phyloP scores from a whole-genome alignment of 257 asterid species.

The Gentiana dahurica region DNA sequence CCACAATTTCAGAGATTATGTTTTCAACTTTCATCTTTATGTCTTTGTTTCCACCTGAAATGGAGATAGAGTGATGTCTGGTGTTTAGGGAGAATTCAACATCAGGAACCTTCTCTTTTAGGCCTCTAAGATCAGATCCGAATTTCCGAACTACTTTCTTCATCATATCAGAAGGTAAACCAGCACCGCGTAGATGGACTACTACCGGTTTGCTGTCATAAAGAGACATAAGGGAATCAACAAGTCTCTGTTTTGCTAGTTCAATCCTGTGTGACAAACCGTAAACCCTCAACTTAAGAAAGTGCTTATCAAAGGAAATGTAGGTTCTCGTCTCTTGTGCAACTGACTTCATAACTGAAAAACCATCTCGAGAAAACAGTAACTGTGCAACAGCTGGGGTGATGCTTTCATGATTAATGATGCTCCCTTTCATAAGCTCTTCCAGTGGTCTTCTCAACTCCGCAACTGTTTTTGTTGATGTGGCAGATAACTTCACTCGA shows the following conservation, averaged over 20 bases:
- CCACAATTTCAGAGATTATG: conserved; percentile 37
- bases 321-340: conserved; percentile 51
- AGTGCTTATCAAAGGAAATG: conserved; percentile 58
- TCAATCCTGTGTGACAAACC: conserved; percentile 47
- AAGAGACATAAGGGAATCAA: conserved; percentile 38
- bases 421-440: conserved; percentile 63
- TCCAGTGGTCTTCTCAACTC: conserved; percentile 66
- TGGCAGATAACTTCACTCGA: conserved; percentile 71
- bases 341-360: conserved; percentile 41
- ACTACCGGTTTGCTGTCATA: conserved; percentile 59
- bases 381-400: conserved; percentile 57
- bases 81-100: conserved; percentile 48
- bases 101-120: conserved; percentile 57
- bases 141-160: conserved; percentile 69
- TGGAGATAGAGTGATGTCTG: conserved; percentile 48
- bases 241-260: conserved; percentile 38
- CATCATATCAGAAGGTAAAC: conserved; percentile 78
- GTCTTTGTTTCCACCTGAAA: conserved; percentile 42
- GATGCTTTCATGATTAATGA: conserved; percentile 40
- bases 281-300: conserved; percentile 43
- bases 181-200: conserved; percentile 54
- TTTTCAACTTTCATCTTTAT: conserved; percentile 55
- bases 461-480: conserved; percentile 64
- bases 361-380: conserved; percentile 70
- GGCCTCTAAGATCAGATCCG: conserved; percentile 75